Base-by-base conservation (phyloP, 306 rosid species). In the Fagus sylvatica region DNA sequence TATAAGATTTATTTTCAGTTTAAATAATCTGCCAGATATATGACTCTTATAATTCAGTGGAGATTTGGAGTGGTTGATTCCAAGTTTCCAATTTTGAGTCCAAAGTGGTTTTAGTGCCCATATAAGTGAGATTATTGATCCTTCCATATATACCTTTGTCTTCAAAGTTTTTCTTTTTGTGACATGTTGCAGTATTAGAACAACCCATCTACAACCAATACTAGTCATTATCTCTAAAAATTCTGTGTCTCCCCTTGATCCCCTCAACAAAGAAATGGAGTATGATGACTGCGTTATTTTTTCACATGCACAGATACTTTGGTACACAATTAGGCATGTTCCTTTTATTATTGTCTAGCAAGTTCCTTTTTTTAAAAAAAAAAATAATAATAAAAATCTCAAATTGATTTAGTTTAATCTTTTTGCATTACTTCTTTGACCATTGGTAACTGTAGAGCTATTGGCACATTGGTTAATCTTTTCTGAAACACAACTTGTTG, bases 401-500 rank as follows among this genome's bases (percentile, higher is more conserved):
- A n/a, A 13, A 46, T 10, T 70, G 74, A 12, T 48, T 49, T 43
- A 10, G 40, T 48, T 46, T 6, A 1, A 28, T 11, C 11, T 22
- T 48, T 46, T 70, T 28, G 57, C 46, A 66, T 39, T 66, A 39
- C 51, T 66, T 66, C 71, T 40, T 22, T 34, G 41, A n/a, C 2
- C 71, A 37, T 7, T 30, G 40, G 30, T 4, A 4, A 32, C 71
- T 66, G 49, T 61, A 12, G 7, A 30, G 40, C 41, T 61, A 33
- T 61, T 61, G 19, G 68, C 15, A 32, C n/a, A 32, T 17, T 61
- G 30, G 22, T 34, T 69, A 65, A 68, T 66, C 30, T 55, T 67
- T 7, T 39, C 51, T 75, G 49, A 41, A 7, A 13, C 83, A 22
- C 72, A 75, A 60, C 67, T 80, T 83, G 82, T 53, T 76, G 65